Base-by-base conservation (phyloP, 2,329 filamentous ascomycete genomes). In the Penicillium sumatraense region DNA sequence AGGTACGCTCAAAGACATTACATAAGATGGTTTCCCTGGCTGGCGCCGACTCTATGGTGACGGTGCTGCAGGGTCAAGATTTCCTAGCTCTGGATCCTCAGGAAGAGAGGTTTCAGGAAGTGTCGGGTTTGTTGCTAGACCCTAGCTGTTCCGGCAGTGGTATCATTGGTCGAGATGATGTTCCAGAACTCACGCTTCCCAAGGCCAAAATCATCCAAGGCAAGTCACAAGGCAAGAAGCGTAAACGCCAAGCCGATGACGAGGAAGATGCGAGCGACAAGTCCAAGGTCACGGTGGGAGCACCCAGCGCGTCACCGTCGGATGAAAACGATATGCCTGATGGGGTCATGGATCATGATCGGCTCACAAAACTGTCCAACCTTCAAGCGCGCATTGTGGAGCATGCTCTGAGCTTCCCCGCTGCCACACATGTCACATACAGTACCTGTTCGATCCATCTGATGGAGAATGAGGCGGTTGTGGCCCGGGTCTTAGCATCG, bases 141-240 rank as follows among this genome's bases (percentile, higher is more conserved):
- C 95, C 95, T 0, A 96, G 91, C 70, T 99, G 95, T 71, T 97
- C 93, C 1, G 95, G 95, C 0, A 97, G 91, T 69, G 95, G 95
- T 1, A 99, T 99, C 53, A 86, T 97, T 21, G 91, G 93, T 2
- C 84, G 95, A 18, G 92, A 97, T 64, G 90, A 92, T 42, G 84
- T 88, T 71, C 86, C 91, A 4, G 76, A 83, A 60, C 73, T 95
- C 36, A 81, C 87, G 58, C 78, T 96, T 2, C 86, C 80, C n/a
- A 64, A 68, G 6, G 54, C 63, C 26, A 60, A 63, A 40, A 54
- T 58, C 51, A 42, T 36, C 42, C 51, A 55, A 52, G 47, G 55
- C 23, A 65, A 57, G 58, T 51, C 26, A 3, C 58, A 60, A 33
- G 24, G 68, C 3, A 79, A 79, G 57, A 80, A 81, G 62, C 70